Percentiles rank a stretch among this genome's conserved stretches.
phyloP scores from a whole-genome alignment of 1,139 yeast species.

The Arxiozyma slooffiae region DNA sequence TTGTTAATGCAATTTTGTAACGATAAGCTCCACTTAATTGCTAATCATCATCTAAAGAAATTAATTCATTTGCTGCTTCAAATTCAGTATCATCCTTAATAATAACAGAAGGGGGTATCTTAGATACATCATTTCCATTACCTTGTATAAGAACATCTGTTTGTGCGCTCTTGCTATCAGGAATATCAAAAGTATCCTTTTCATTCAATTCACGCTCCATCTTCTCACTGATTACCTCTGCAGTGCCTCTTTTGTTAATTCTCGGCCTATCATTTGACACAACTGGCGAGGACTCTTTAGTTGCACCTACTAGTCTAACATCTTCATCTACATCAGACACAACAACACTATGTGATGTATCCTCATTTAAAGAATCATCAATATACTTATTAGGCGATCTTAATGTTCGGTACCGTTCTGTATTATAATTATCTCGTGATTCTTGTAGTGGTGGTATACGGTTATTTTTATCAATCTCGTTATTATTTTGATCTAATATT shows the following conservation, averaged over 20 bases:
- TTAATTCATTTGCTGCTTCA: not conserved
- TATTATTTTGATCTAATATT: not conserved
- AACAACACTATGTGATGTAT: conserved; percentile 6
- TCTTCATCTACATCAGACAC: conserved; percentile 16
- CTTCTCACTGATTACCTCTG: conserved; percentile 6
- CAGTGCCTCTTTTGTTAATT: not conserved
- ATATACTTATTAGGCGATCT: not conserved
- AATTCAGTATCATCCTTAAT: not conserved
- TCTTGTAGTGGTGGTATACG: not conserved
- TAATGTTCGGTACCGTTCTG: not conserved
- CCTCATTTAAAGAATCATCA: not conserved
- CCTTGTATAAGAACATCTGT: not conserved
- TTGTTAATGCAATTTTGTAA: not conserved
- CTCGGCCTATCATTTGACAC: not conserved
- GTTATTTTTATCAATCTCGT: not conserved
- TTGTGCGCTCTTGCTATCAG: not conserved
- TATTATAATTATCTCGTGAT: not conserved
- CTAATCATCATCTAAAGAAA: conserved; percentile 4
- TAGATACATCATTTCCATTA: no score
- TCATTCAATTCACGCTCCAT: conserved; percentile 10
- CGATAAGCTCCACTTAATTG: not conserved
- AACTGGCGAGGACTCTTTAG: not conserved
- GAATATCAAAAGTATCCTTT: conserved; percentile 1
- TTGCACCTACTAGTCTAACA: conserved; percentile 13
- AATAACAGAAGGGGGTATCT: not conserved